Base-by-base conservation (phyloP, 371 early-diverging fungal species). In the Mucor sp. region DNA sequence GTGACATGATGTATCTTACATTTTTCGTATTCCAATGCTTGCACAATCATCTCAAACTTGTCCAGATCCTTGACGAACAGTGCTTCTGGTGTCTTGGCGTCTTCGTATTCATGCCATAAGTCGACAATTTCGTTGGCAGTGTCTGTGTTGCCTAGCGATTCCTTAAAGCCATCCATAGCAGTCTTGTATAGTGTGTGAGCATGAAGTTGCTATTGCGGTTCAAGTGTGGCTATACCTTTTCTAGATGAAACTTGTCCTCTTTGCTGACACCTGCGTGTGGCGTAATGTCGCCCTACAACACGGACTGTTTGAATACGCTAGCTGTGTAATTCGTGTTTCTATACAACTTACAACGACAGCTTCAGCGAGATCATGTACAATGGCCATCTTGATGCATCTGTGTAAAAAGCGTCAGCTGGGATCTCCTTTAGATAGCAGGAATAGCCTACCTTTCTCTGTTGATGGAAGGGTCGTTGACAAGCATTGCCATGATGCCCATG, bases 11-110 rank as follows among this genome's bases (percentile, higher is more conserved):
- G 11, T 4, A 19, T 19, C 83, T 80, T 84, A 91, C 94, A 84
- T 79, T 89, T 82, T 63, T 97, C 97, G 68, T 97, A 97, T 77
- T 95, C 95, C 27, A 93, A 74, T 4, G 96, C 96, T 79, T 97
- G 97, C 60, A 93, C 85, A 66, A 96, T 92, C 95, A 96, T 95
- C 77, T 96, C 96, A 81, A 92, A 95, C 73, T 96, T 97, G 80
- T 97, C 97, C 61, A 97, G 71, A 71, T 97, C 95, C 65, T 96
- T 94, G 55, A 95, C 95, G 30, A 96, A 70, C 30, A 84, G 72
- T 2, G 97, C 95, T 74, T 97, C 97, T 2, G 77, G 72, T 3
- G 95, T 92, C 15, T 65, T 55, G 2, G 82, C 86, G n/a, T 88
- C 87, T 72, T 97, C 97, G 64, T 96, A 97, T 73, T 97, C 97